Evolutionary conservation across 768 basidiomycete species (phyloP).

Genomic region (Leccinum imitatum): DNA sequence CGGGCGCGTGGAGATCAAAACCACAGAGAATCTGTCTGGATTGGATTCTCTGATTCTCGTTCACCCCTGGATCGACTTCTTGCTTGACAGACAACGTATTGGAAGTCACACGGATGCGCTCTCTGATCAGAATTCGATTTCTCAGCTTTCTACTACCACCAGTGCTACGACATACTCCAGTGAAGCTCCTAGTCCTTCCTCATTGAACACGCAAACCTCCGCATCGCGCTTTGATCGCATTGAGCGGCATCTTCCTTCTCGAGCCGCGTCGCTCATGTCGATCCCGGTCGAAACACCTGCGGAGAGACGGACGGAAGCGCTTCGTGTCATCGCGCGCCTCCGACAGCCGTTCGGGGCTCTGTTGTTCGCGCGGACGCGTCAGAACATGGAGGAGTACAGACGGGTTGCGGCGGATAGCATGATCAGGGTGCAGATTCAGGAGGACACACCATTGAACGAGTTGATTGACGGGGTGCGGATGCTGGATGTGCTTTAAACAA

Average conservation of each 20-base stretch:
- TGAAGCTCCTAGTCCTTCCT: too few relatives aligned
- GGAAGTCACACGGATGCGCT: rapidly evolving
- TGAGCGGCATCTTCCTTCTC: too few relatives aligned
- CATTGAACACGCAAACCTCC: too few relatives aligned
- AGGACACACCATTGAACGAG: conserved; percentile 3
- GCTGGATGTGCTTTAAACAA: background rate
- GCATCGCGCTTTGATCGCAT: too few relatives aligned
- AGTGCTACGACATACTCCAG: too few relatives aligned
- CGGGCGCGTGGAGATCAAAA: background rate
- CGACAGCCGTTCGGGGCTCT: conserved; percentile 1
- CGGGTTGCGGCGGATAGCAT: too few relatives aligned
- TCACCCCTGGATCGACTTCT: background rate
- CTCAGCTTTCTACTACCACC: too few relatives aligned
- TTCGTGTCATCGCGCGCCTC: conserved; percentile 1
- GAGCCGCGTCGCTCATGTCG: too few relatives aligned
- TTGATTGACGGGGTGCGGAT: background rate
- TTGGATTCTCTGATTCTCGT: background rate
- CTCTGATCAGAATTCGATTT: too few relatives aligned
- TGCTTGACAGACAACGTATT: background rate
- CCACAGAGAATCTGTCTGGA: background rate
- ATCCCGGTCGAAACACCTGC: too few relatives aligned
- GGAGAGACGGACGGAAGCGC: background rate
- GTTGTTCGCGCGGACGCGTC: background rate
- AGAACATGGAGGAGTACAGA: conserved; percentile 4
- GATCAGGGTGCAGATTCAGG: conserved; percentile 8